Evolutionary conservation across 176 grass and related monocot species (phyloP).

Genomic region (Aegilops longissima): DNA sequence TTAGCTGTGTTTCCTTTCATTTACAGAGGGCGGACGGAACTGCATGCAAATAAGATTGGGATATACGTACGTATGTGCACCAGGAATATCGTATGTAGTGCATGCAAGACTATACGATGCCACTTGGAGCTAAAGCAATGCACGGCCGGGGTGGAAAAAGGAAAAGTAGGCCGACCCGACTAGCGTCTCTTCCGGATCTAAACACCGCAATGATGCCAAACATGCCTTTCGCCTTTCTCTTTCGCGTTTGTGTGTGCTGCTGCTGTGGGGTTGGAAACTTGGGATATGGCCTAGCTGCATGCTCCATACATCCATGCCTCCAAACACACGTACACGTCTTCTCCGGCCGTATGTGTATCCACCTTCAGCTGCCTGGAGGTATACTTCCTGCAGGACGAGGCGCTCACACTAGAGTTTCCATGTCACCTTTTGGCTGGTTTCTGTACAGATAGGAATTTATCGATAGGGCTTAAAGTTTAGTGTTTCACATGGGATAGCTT

Average conservation of each 20-base stretch:
- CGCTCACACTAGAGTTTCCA: conserved; percentile 8
- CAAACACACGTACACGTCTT: not conserved
- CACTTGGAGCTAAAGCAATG: not conserved
- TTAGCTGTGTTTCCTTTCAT: not conserved
- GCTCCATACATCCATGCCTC: not conserved
- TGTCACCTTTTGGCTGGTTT: not conserved
- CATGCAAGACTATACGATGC: not conserved
- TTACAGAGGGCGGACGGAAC: not conserved
- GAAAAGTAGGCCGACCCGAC: conserved; percentile 3
- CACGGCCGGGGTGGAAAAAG: not conserved
- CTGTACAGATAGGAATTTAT: not conserved
- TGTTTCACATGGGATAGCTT: not conserved
- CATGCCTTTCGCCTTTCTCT: conserved; percentile 25
- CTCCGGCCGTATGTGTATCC: not conserved
- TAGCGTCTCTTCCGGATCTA: conserved; percentile 11
- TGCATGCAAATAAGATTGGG: not conserved
- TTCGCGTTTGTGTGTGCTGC: not conserved
- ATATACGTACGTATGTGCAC: not conserved
- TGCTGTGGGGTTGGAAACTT: not conserved
- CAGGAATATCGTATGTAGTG: not conserved
- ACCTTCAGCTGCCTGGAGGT: not conserved
- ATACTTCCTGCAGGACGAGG: not conserved
- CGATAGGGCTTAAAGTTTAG: not conserved
- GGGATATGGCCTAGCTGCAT: not conserved
- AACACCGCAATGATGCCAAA: conserved; percentile 30